Base-by-base conservation (phyloP, 2,329 filamentous ascomycete genomes). In the Monilinia fructigena region DNA sequence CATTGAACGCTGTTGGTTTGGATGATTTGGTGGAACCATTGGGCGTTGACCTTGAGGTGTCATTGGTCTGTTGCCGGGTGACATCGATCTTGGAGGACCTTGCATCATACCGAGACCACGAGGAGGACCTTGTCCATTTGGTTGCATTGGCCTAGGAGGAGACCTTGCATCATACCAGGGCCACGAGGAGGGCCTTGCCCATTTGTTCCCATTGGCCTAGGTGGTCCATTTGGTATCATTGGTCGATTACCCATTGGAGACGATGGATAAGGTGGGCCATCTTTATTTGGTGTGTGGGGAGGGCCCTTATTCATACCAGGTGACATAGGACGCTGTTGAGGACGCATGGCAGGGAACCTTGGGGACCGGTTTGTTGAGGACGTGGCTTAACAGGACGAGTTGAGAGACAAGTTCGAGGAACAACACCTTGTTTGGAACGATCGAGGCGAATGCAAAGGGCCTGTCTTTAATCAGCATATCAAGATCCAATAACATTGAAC, bases 361-460 rank as follows among this genome's bases (percentile, higher is more conserved):
- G 73, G 67, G 72, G 71, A 66, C 72, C 69, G 66, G 71, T 71
- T 70, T 75, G 73, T 55, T 71, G 71, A 68, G 73, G 73, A 63
- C 75, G 74, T 70, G 74, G 75, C 67, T 75, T 97, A 69, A 98
- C 90, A 23, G 94, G 92, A 60, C 93, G 89, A 67, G 92, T 91
- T 18, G 95, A 98, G 60, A 99, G 84, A 80, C 95, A 99, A 48
- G 93, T 97, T 72, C 95, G 88, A 18, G 95, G 95, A 66, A 91
- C 92, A 63, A 98, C 95, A 81, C 95, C 95, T 81, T 98, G 93
- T 74, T 91, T 85, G 68, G 92, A 93, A 70, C 93, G 90, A 78
- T 98, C 93, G 74, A 98, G 88, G 71, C 89, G 90, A 72, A 93
- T 90, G 78, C 93, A 97, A 65, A 98, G 91, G 75, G 93, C 92